Evolutionary conservation across 495 filamentous ascomycete genomes (phyloP).

Genomic region (Penicillium dipodomyicola): DNA sequence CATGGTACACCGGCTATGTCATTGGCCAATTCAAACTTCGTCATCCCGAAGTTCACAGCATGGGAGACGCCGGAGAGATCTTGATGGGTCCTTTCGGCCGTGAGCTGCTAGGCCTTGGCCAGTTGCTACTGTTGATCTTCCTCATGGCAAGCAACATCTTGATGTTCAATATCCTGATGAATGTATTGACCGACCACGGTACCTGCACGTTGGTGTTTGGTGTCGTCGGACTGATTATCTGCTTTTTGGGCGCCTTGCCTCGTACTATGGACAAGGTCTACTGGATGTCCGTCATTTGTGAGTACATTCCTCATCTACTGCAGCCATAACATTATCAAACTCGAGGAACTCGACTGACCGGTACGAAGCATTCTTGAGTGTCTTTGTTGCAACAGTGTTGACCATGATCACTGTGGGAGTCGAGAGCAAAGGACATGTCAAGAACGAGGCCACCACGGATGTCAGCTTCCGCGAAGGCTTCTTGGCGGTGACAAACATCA

Average conservation of each 20-base stretch:
- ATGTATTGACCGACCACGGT: conserved; percentile 61
- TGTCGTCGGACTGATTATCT: conserved; percentile 60
- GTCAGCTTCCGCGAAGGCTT: conserved; percentile 31
- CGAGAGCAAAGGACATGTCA: conserved; percentile 24
- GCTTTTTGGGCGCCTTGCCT: conserved; percentile 62
- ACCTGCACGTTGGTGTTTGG: conserved; percentile 67
- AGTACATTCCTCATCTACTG: conserved; percentile 12
- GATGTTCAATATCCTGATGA: conserved; percentile 62
- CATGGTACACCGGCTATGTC: conserved; percentile 49
- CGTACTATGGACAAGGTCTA: conserved; percentile 59
- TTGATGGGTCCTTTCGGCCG: conserved; percentile 63
- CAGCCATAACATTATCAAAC: neutral
- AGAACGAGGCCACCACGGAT: conserved; percentile 18
- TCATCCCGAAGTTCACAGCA: conserved; percentile 56
- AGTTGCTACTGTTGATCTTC: conserved; percentile 66
- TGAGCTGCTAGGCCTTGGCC: conserved; percentile 59
- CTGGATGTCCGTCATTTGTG: conserved; percentile 58
- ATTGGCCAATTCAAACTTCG: conserved; percentile 39
- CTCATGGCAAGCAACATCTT: conserved; percentile 72
- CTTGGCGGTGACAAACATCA: conserved; percentile 37
- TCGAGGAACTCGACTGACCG: neutral
- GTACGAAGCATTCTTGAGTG: conserved; percentile 53
- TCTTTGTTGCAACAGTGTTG: conserved; percentile 63
- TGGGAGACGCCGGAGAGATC: conserved; percentile 68
- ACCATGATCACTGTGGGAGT: conserved; percentile 66